Percentiles rank a stretch among this genome's conserved stretches.
phyloP scores from a whole-genome alignment of 164 flowering plant genomes.

The Vitis amurensis region DNA sequence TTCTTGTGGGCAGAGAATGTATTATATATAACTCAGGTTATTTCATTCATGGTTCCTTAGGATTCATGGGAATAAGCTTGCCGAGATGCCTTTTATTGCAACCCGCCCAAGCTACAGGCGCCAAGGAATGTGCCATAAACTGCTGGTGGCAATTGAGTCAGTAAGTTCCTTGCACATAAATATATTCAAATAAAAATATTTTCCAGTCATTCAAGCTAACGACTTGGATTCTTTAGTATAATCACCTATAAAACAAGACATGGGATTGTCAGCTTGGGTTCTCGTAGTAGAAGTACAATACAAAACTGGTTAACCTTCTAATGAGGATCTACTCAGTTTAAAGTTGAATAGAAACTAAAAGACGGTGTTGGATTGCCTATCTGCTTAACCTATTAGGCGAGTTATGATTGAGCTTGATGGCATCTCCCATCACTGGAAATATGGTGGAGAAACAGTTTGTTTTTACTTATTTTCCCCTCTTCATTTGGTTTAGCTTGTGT shows the following conservation, averaged over 20 bases:
- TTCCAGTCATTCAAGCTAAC: neutral
- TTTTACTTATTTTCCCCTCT: too few species aligned
- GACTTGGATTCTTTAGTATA: neutral
- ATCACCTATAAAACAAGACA: too few species aligned
- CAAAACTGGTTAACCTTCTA: too few species aligned
- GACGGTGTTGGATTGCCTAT: neutral
- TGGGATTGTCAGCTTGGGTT: too few species aligned
- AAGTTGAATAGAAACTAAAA: neutral
- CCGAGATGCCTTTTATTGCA: constrained; percentile 53
- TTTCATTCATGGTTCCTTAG: constrained; percentile 19
- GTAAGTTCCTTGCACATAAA: constrained; percentile 19
- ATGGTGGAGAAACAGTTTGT: too few species aligned
- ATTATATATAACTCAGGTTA: neutral
- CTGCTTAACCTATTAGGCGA: too few species aligned
- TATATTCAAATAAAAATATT: neutral
- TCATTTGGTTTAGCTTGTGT: too few species aligned
- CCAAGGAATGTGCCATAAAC: constrained; percentile 33
- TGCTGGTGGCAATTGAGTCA: constrained; percentile 30
- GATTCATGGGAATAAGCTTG: constrained; percentile 38
- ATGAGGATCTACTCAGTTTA: neutral
- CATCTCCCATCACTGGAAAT: too few species aligned
- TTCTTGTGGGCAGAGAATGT: neutral
- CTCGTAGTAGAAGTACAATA: too few species aligned
- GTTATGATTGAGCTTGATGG: too few species aligned
- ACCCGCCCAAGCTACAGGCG: constrained; percentile 26